Evolutionary conservation across 768 basidiomycete genomes (phyloP).

Genomic region (Trametes elegans): DNA sequence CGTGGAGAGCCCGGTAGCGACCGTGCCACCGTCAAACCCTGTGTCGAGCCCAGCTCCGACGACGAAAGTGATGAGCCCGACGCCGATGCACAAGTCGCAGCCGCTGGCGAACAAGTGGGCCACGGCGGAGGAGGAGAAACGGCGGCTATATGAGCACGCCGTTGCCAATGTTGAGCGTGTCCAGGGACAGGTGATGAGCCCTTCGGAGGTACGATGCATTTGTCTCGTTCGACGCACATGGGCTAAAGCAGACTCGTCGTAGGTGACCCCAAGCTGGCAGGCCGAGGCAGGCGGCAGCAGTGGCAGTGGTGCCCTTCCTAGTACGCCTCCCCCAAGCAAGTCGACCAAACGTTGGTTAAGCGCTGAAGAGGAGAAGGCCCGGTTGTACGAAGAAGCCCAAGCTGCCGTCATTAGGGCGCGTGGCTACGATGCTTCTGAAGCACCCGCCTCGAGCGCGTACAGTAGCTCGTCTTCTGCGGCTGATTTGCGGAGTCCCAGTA

Average conservation of each 20-base stretch:
- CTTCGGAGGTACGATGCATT: too few species aligned
- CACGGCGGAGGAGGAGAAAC: constrained; percentile 48
- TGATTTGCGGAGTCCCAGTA: constrained; percentile 10
- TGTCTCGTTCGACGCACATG: too few species aligned
- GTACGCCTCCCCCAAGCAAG: constrained; percentile 15
- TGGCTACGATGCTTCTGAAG: constrained; percentile 33
- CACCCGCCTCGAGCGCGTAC: constrained; percentile 20
- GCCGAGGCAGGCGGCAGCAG: not conserved
- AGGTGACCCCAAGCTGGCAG: not conserved
- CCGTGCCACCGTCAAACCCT: not conserved
- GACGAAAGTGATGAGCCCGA: not conserved
- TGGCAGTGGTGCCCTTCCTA: not conserved
- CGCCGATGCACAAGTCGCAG: not conserved
- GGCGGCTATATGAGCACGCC: constrained; percentile 38
- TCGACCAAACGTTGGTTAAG: constrained; percentile 48
- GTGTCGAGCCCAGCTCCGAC: not conserved
- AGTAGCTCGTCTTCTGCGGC: constrained; percentile 16
- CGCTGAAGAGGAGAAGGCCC: constrained; percentile 75
- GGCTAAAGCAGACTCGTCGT: too few species aligned
- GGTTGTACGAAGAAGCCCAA: constrained; percentile 68
- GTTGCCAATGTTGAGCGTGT: constrained; percentile 38
- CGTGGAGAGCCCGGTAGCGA: constrained; percentile 10
- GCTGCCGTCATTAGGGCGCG: constrained; percentile 62
- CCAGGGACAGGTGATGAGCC: constrained; percentile 33
- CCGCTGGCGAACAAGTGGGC: constrained; percentile 17